Evolutionary conservation across 441 rosid genomes (phyloP).

Genomic region (Adansonia gregorii): DNA sequence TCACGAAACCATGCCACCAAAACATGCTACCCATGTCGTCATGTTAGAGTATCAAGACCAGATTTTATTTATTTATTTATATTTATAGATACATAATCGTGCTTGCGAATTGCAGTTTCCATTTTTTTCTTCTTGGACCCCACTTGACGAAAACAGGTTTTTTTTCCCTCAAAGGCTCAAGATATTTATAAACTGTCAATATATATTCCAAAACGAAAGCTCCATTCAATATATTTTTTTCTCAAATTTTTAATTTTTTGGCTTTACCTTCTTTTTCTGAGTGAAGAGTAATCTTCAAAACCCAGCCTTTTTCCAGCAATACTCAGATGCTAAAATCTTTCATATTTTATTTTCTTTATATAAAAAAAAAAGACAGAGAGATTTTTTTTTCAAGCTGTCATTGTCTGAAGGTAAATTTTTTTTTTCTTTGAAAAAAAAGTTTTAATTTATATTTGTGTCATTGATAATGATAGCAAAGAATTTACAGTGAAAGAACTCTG

Average conservation of each 20-base stretch:
- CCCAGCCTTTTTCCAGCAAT: slow-evolving; percentile 50
- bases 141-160: background rate
- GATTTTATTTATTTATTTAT: background rate
- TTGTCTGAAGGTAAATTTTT: slow-evolving; percentile 27
- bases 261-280: slow-evolving; percentile 24
- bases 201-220: background rate
- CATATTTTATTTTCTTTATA: slow-evolving; percentile 17
- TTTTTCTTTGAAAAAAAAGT: background rate
- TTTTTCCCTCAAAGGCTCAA: background rate
- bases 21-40: background rate
- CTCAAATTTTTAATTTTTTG: background rate
- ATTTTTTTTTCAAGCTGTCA: slow-evolving; percentile 41
- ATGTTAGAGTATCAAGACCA: slow-evolving; percentile 16
- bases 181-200: background rate
- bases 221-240: slow-evolving; percentile 9
- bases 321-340: slow-evolving; percentile 37
- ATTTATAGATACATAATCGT: background rate
- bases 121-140: background rate
- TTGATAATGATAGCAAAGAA: slow-evolving; percentile 13
- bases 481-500: slow-evolving; percentile 47
- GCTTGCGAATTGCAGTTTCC: slow-evolving; percentile 6
- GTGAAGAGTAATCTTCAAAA: slow-evolving; percentile 39
- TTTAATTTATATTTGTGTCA: slow-evolving; percentile 10
- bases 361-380: background rate
- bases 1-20: background rate